Evolutionary conservation across 306 rosid species (phyloP).

Genomic region (Cucumis cinereus): DNA sequence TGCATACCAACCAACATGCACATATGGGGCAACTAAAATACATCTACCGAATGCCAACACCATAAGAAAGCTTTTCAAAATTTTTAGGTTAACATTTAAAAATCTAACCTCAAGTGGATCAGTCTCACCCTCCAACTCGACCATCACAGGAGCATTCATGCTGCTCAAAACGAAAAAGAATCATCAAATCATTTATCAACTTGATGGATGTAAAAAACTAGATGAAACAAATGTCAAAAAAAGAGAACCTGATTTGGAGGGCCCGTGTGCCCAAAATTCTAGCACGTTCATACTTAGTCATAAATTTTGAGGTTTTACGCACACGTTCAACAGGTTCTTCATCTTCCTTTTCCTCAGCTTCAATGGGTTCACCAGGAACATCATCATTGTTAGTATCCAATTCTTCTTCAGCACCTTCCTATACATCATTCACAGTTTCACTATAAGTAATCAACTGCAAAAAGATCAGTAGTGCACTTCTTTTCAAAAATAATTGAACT

Average conservation of each 20-base stretch:
- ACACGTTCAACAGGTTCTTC: constrained; percentile 35
- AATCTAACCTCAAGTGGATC: constrained; percentile 82
- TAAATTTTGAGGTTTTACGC: constrained; percentile 69
- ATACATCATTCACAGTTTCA: constrained; percentile 8
- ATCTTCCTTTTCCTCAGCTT: constrained; percentile 46
- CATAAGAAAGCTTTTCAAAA: neutral
- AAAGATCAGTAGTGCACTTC: neutral
- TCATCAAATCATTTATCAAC: neutral
- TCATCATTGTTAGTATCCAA: constrained; percentile 57
- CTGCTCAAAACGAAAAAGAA: constrained; percentile 27
- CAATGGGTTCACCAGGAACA: constrained; percentile 39
- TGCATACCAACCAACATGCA: neutral
- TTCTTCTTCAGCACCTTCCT: constrained; percentile 94
- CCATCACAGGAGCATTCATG: constrained; percentile 98
- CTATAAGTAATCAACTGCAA: neutral
- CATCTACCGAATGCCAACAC: neutral
- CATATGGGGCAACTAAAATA: neutral
- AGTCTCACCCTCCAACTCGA: constrained; percentile 89
- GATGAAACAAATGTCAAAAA: neutral
- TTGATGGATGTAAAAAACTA: neutral
- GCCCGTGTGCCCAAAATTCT: constrained; percentile 94
- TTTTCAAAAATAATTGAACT: neutral
- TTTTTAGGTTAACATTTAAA: neutral
- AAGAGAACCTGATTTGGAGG: constrained; percentile 73
- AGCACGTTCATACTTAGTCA: constrained; percentile 94